Base-by-base conservation (phyloP, 345 rosid species). In the Camelina neglecta region DNA sequence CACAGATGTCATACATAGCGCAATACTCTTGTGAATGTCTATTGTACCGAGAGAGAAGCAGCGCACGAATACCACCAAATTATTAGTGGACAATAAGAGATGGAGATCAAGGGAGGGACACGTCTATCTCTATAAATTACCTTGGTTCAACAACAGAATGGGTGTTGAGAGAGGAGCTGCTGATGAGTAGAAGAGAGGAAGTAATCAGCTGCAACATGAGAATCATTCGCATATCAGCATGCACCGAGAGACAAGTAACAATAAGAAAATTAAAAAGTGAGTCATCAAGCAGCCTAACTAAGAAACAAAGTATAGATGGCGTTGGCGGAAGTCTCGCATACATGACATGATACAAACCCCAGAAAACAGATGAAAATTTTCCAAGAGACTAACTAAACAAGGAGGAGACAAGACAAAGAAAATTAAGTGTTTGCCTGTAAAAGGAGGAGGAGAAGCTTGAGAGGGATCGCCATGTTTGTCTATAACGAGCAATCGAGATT, bases 1-100 rank as follows among this genome's bases (percentile, higher is more conserved):
- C 99, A 44, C 99, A 95, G 55, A 95, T 90, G 83, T 84, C 93
- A 66, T 92, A 95, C 99, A 95, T 95, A 10, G 97, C 90, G 81
- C 99, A 95, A 68, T 86, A 90, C 29, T 86, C 97, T 62, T 81
- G 81, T 26, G 93, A 82, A 85, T 94, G 99, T 60, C 72, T 85
- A 68, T 80, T 84, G 0, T 3, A 26, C 4, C 4, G 29, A 60
- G 89, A 84, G 74, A 70, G 18, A 76, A 77, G 67, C 11, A 67
- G 13, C 75, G 13, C 75, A 35, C 7, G 38, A 35, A 35, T 35
- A 6, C 33, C 15, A 29, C 15, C 18, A 44, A 44, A n/a, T 4
- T 29, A 29, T 29, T 29, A 75, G 72, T 42, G 54, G 67, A 1
- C n/a, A 72, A 57, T 49, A 47, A 21, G 71, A 49, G 65, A 76